A percentile compares a stretch with the other conserved stretches of the same genome.
phyloP scores from a whole-genome alignment of 2,329 filamentous ascomycete genomes.

The Lizonia empirigonia region DNA sequence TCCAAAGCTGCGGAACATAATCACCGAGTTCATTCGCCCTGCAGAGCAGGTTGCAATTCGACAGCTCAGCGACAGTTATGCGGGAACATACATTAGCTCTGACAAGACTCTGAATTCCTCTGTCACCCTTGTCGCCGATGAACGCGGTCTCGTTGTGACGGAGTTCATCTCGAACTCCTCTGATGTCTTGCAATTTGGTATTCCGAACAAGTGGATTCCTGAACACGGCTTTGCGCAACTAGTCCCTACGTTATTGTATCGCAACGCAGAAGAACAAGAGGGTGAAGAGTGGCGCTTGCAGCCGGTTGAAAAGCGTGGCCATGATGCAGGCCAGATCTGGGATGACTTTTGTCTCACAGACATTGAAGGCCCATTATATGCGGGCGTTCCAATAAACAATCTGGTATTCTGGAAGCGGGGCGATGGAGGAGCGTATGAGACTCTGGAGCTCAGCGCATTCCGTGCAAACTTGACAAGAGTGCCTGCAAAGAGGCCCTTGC shows the following conservation, averaged over 20 bases:
- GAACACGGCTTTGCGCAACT: slow-evolving; percentile 29
- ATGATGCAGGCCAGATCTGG: slow-evolving; percentile 24
- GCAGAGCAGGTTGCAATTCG: slow-evolving; percentile 42
- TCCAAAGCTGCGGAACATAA: slow-evolving; percentile 32
- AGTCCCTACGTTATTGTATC: slow-evolving; percentile 37
- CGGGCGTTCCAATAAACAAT: slow-evolving; percentile 42
- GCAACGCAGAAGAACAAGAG: slow-evolving; percentile 28
- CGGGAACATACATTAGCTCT: slow-evolving; percentile 32
- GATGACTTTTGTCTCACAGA: slow-evolving; percentile 48
- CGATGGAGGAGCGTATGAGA: slow-evolving; percentile 22
- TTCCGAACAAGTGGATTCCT: slow-evolving; percentile 1
- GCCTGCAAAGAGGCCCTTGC: not conserved
- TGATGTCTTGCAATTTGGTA: slow-evolving; percentile 23
- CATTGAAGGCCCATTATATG: slow-evolving; percentile 42
- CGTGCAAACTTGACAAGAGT: slow-evolving; percentile 32
- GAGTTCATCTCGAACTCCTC: slow-evolving; percentile 40
- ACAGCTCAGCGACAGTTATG: slow-evolving; percentile 36
- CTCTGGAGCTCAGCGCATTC: slow-evolving; percentile 44
- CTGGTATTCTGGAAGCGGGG: slow-evolving; percentile 44
- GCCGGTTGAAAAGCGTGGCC: slow-evolving; percentile 19
- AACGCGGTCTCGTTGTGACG: slow-evolving; percentile 37
- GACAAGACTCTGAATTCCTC: slow-evolving; percentile 34
- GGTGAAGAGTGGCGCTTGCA: slow-evolving; percentile 47
- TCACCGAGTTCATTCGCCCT: slow-evolving; percentile 40
- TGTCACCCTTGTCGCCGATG: slow-evolving; percentile 31